Evolutionary conservation across 73 alveolate species (phyloP), one percentile per base, ranked within the genome.

Genomic region (Uronychia binucleata): DNA sequence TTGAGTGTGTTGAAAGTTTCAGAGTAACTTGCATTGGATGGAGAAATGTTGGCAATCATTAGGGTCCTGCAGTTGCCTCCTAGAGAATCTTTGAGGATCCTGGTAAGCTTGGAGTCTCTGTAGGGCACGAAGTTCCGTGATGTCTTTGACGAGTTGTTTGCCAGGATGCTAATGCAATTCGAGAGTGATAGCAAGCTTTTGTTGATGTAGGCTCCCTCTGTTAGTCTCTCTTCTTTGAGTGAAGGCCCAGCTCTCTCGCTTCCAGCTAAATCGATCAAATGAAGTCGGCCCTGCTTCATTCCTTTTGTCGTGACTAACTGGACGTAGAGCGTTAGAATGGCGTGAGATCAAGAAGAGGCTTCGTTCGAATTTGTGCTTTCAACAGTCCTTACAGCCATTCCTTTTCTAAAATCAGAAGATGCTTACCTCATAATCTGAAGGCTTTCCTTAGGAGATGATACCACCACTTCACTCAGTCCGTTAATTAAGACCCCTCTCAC

Each of bases 251-350:
- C 87, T 87, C 98, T 94, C 88, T 98, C 99, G 89, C 98, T 88
- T 77, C 99, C 99, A 5, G 99, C 99, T 80, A 98, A 85, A 91
- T 98, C 99, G 75, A 81, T 75, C 26, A 81, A 46, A 1, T 32
- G 28, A n/a, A 81, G 33, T 59, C 60, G 58, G 0, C 78, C 78
- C 28, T 26, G 11, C 28, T 67, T 5, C 30, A 67, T 31, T 67
- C 28, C 78, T 26, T 67, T 31, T 1, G 28, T 31, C 5, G 78
- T n/a, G 19, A 28, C 78, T 67, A n/a, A 8, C 30, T 67, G 33
- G 30, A 79, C 79, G 34, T 75, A 34, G 28, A 81, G 58, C 33
- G 58, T 74, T 33, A 81, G 27, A 35, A 81, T 81, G 27, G 81
- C 88, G 33, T 81, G 88, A 14, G 81, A 59, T n/a, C 88, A 28